phyloP scores from a whole-genome alignment of 2,329 filamentous ascomycete species.

The Colletotrichum sp. region DNA sequence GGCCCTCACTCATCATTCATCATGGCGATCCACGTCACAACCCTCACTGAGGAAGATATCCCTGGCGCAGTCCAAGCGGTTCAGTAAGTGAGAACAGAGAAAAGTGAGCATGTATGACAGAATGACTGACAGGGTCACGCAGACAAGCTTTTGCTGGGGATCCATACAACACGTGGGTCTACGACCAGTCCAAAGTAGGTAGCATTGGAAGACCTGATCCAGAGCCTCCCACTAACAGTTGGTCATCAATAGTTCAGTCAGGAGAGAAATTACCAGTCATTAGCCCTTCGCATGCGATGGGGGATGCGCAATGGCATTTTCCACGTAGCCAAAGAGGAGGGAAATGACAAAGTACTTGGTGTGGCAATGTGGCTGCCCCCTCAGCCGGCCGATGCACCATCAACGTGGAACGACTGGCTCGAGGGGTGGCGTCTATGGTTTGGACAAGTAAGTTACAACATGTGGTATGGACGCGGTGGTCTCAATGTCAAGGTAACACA shows the following conservation, averaged over 20 bases:
- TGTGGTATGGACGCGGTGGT: constrained; percentile 72
- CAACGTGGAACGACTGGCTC: constrained; percentile 66
- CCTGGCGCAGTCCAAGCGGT: constrained; percentile 68
- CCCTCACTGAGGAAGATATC: constrained; percentile 63
- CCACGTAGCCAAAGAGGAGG: constrained; percentile 69
- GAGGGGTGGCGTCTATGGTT: constrained; percentile 71
- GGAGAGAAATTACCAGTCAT: constrained; percentile 64
- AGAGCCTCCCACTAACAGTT: background rate
- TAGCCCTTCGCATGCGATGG: constrained; percentile 71
- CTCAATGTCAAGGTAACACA: constrained; percentile 59
- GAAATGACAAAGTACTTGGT: constrained; percentile 62
- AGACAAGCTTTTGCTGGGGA: constrained; percentile 66
- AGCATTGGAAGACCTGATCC: background rate
- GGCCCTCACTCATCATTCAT: constrained; percentile 31
- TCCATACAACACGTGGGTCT: constrained; percentile 71
- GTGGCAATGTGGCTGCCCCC: constrained; percentile 77
- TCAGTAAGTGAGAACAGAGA: constrained; percentile 40
- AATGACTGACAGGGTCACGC: too few species aligned
- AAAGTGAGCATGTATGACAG: too few species aligned
- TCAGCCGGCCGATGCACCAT: constrained; percentile 45
- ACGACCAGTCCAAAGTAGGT: constrained; percentile 56
- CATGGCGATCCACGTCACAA: constrained; percentile 61
- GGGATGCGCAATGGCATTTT: constrained; percentile 74
- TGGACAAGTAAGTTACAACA: constrained; percentile 69
- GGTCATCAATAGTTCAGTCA: constrained; percentile 54